Base-by-base conservation (phyloP, 2,329 filamentous ascomycete genomes). In the Thelonectria rubi region DNA sequence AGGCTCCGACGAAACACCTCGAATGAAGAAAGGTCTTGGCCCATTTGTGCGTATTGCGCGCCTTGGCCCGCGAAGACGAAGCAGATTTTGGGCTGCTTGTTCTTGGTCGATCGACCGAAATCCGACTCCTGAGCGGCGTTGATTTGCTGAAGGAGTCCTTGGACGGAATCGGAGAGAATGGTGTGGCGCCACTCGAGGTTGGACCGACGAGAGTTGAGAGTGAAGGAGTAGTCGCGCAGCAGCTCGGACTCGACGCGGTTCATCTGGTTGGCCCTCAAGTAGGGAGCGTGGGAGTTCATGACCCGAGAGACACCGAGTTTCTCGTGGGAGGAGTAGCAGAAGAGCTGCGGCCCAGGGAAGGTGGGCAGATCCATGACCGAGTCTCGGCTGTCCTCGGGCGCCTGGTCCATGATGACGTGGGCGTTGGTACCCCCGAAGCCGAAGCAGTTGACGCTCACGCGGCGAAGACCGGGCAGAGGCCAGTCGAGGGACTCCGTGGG, bases 361-460 rank as follows among this genome's bases (percentile, higher is more conserved):
- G 37, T 48, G 30, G 5, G 8, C n/a, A 47, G 43, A 5, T 61
- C 26, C 3, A 49, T 42, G 17, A 26, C 14, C 12, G 14, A 46
- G 6, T 20, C 46, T 24, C 46, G 46, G 15, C 18, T 55, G 55
- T 81, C 82, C 17, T 74, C 73, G 3, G 77, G 74, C 3, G 80
- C 79, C 57, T 83, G 81, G 43, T 86, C 83, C 48, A 86, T 62
- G 40, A 85, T 80, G 1, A 81, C 77, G 63, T 87, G 84, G 1
- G 80, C 81, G 51, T 86, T 86, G 3, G 84, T 84, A 42, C 85
- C 85, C 1, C 85, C 85, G 66, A 84, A 87, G 2, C 85, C 85
- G 65, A 87, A 88, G 60, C 80, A 84, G 66, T 86, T 87, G 64
- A 87, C 77, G 59, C 81, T 84, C 43, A 80, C 81, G 18, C 84